phyloP scores from a whole-genome alignment of 768 basidiomycete genomes.

The Mrakia frigida region DNA sequence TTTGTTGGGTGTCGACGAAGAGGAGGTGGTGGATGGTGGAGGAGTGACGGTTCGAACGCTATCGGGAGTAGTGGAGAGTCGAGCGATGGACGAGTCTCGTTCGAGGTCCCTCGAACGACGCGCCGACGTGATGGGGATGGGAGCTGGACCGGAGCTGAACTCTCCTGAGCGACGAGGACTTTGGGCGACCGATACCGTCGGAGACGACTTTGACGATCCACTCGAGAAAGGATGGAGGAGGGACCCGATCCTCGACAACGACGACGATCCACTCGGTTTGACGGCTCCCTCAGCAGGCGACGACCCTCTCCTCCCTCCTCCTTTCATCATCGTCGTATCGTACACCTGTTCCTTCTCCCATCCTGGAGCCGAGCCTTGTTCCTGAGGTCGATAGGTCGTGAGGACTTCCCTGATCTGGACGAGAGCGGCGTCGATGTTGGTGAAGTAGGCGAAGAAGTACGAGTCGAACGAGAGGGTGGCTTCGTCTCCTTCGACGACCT shows the following conservation, averaged over 20 bases:
- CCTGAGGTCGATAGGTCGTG: slow-evolving; percentile 45
- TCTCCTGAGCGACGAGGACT: slow-evolving; percentile 9
- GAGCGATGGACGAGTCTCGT: not conserved
- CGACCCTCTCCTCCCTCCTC: not conserved
- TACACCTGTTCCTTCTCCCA: slow-evolving; percentile 26
- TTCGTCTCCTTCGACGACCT: slow-evolving; percentile 31
- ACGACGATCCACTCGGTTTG: not conserved
- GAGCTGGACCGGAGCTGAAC: not conserved
- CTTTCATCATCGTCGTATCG: slow-evolving; percentile 32
- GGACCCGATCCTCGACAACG: slow-evolving; percentile 27
- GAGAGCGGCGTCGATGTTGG: slow-evolving; percentile 67
- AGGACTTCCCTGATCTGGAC: slow-evolving; percentile 76
- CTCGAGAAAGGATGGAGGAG: slow-evolving; percentile 35
- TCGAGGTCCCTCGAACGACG: not conserved
- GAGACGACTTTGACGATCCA: not conserved
- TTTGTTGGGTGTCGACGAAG: not conserved
- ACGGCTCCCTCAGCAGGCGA: not conserved
- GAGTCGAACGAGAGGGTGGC: slow-evolving; percentile 50
- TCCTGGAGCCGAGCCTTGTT: slow-evolving; percentile 32
- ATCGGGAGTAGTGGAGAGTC: not conserved
- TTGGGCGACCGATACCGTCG: not conserved
- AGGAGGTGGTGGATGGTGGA: not conserved
- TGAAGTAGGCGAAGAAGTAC: slow-evolving; percentile 92
- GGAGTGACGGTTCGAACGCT: slow-evolving; percentile 11
- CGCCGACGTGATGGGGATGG: slow-evolving; percentile 14